phyloP scores from a whole-genome alignment of 352 stramenopile genomes.

The Pythium aphanidermatum region DNA sequence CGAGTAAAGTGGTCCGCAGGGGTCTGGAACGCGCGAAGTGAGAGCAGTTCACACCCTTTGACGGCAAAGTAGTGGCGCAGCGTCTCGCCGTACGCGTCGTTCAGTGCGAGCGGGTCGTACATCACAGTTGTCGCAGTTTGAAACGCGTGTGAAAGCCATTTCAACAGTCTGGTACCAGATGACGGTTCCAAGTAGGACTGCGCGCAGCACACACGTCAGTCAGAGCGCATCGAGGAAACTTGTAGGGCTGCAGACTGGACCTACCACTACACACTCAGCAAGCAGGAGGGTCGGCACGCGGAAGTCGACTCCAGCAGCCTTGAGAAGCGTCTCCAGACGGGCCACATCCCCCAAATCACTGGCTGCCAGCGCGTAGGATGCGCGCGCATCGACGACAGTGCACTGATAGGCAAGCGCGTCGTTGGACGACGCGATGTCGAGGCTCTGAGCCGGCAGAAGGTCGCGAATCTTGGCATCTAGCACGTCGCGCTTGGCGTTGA shows the following conservation, averaged over 20 bases:
- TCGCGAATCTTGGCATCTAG: slow-evolving; percentile 20
- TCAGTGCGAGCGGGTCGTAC: slow-evolving; percentile 57
- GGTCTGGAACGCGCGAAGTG: slow-evolving; percentile 27
- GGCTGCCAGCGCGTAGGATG: slow-evolving; percentile 38
- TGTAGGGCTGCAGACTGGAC: slow-evolving; percentile 4
- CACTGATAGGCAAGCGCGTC: slow-evolving; percentile 8
- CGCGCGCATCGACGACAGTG: background rate
- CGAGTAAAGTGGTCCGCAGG: slow-evolving; percentile 33
- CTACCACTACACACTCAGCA: slow-evolving; percentile 69
- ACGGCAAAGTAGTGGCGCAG: slow-evolving; percentile 57
- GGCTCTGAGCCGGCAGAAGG: background rate
- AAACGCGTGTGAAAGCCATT: slow-evolving; percentile 36
- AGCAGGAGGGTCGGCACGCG: slow-evolving; percentile 48
- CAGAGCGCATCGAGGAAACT: too few species aligned
- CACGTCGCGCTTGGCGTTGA: slow-evolving; percentile 36
- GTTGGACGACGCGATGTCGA: background rate
- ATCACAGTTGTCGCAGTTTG: slow-evolving; percentile 33
- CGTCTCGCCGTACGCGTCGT: slow-evolving; percentile 36
- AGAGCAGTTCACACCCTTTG: slow-evolving; percentile 64
- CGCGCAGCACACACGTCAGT: too few species aligned
- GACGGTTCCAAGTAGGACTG: slow-evolving; percentile 63
- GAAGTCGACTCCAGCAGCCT: slow-evolving; percentile 23
- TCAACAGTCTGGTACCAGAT: slow-evolving; percentile 39
- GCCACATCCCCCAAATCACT: slow-evolving; percentile 53
- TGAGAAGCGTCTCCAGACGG: slow-evolving; percentile 24